These are phyloP conservation scores for Arachis stenosperma DNA, from an alignment of 306 rosid genomes.

Conservation along the genomic window DNA sequence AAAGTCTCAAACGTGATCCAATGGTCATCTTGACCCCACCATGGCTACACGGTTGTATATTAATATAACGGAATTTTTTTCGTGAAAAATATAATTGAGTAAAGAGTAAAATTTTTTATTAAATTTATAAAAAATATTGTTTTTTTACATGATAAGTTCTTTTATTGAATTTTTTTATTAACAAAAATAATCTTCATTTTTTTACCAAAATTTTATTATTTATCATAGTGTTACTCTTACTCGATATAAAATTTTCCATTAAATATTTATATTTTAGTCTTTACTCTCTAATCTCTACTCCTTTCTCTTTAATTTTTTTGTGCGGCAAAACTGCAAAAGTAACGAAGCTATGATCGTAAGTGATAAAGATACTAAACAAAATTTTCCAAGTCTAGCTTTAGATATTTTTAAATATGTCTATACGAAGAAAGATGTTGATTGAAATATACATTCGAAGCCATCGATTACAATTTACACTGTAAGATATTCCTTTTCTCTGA, in stretches of 20 bases:
- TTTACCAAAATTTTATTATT: no score
- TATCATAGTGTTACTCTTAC: no score
- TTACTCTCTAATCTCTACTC: not conserved
- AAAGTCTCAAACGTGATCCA: slow-evolving; percentile 70
- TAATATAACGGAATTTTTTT: no score
- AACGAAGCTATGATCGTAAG: not conserved
- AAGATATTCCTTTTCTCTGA: not conserved
- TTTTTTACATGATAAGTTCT: no score
- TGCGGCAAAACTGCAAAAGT: not conserved
- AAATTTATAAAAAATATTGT: no score
- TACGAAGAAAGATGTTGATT: not conserved
- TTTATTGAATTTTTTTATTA: no score
- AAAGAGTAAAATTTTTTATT: no score
- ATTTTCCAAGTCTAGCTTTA: not conserved
- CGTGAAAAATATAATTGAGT: no score
- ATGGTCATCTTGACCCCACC: slow-evolving; percentile 66
- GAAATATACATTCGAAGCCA: not conserved
- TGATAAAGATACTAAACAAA: no score
- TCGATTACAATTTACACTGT: not conserved
- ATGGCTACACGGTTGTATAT: slow-evolving; percentile 22
- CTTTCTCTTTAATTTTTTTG: not conserved
- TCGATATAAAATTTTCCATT: not conserved
- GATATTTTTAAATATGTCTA: no score
- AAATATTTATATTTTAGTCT: not conserved
- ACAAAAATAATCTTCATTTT: no score